Evolutionary conservation across 805 yeast species (phyloP), one percentile per base, ranked within the genome.

Genomic region (Kluyveromyces starmeri): DNA sequence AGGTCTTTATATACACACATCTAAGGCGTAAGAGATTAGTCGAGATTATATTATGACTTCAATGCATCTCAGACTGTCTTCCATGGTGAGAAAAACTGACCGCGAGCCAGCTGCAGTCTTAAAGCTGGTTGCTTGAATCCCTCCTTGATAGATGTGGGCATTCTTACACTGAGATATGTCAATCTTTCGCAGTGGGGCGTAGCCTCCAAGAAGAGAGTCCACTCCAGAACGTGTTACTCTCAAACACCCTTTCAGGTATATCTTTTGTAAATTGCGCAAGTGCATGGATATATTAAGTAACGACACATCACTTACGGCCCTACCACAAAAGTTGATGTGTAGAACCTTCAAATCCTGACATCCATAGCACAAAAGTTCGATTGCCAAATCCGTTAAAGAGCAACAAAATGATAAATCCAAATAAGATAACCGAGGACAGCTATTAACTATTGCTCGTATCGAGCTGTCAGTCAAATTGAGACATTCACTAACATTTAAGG

Each of bases 141-240:
- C 62, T 10, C 79, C 81, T 13, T 77, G 77, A 47, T 73, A 78
- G 25, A 65, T 60, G 50, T 77, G 76, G 1, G 76, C 81, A 45
- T 79, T 75, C 34, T 77, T 73, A 57, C 92, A 82, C 55, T 81
- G 89, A 8, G 83, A 70, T 13, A 81, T 65, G 47, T 79, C 74
- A 44, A 82, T 58, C 39, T 62, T 62, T 36, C 57, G 62, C 42
- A 82, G 59, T 2, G 70, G 67, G 12, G 67, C 59, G 31, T 74
- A 68, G 25, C 79, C 78, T 26, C 75, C 66, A 18, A 79, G 53
- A 18, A 82, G 49, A 13, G 79, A 71, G 58, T 81, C 85, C 19
- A 81, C 75, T 11, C 92, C 89, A 7, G 81, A 81, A 46, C 84
- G 62, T 1, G 89, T 82, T 7, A 79, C 88, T 42, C 88, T 63